Conservation (phyloP, 2,329 filamentous ascomycete species). For the Talaromyces sp. region DNA sequence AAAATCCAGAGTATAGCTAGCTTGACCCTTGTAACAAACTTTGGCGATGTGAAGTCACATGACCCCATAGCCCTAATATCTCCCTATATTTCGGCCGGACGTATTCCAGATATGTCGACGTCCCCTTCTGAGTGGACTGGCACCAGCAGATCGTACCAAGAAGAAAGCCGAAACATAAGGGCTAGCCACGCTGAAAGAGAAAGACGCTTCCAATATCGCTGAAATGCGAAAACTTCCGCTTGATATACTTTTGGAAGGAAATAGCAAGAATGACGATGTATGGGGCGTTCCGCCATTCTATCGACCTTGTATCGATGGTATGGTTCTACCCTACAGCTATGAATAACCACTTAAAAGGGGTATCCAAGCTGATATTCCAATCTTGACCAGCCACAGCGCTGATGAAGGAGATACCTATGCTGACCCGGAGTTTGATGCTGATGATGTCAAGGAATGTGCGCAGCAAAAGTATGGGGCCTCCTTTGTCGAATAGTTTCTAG, state of each 20-base stretch:
- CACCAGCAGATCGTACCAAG: neutral
- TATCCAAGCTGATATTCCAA: slow-evolving; percentile 30
- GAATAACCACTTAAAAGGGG: slow-evolving; percentile 25
- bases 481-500: slow-evolving; percentile 24
- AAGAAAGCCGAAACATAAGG: neutral
- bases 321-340: slow-evolving; percentile 28
- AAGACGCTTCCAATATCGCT: slow-evolving; percentile 40
- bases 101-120: neutral
- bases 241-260: slow-evolving; percentile 23
- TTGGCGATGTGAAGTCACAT: neutral
- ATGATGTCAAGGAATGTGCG: slow-evolving; percentile 27
- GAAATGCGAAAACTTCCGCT: slow-evolving; percentile 34
- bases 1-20: neutral
- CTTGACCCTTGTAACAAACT: neutral
- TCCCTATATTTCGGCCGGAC: neutral
- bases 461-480: slow-evolving; percentile 32
- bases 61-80: neutral
- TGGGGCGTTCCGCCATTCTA: slow-evolving; percentile 31
- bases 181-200: neutral
- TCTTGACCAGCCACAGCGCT: slow-evolving; percentile 31
- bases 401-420: slow-evolving; percentile 28
- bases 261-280: slow-evolving; percentile 23
- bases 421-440: slow-evolving; percentile 24
- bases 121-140: neutral
- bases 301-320: slow-evolving; percentile 28